These are phyloP conservation scores for Candida sp. DNA, from an alignment of 1,139 yeast genomes.

Conservation along the genomic window DNA sequence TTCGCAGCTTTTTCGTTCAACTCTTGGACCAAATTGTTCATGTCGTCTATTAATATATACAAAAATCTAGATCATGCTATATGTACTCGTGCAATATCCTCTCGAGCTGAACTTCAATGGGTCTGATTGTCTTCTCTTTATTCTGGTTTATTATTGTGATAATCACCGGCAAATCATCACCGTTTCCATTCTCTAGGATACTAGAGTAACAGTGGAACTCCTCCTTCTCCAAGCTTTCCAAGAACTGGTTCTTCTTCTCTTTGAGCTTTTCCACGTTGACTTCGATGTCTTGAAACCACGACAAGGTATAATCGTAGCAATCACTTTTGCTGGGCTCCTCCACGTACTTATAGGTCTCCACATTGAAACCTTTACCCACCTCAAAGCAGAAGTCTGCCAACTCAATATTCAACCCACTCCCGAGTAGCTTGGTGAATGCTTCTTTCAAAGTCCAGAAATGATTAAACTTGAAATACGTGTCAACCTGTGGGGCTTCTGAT, in stretches of 20 bases:
- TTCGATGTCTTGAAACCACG: conserved; percentile 17
- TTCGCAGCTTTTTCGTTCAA: neutral
- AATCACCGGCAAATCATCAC: conserved; percentile 26
- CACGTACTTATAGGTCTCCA: conserved; percentile 1
- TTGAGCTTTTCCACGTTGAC: conserved; percentile 13
- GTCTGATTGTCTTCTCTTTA: conserved; percentile 1
- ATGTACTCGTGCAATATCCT: neutral
- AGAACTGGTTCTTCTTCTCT: conserved; percentile 12
- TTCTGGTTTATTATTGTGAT: conserved; percentile 26
- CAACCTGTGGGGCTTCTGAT: conserved; percentile 34
- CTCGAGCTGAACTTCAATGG: conserved; percentile 12
- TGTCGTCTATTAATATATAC: conserved; percentile 19
- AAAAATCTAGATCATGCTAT: neutral
- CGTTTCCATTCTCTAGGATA: conserved; percentile 15
- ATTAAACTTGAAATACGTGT: conserved; percentile 40
- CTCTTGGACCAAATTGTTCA: no score
- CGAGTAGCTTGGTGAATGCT: conserved; percentile 64
- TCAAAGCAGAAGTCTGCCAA: conserved; percentile 31
- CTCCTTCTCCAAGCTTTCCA: conserved; percentile 12
- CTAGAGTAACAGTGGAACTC: conserved; percentile 25
- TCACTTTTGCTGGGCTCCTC: neutral
- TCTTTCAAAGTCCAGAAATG: conserved; percentile 79
- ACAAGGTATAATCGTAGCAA: conserved; percentile 7
- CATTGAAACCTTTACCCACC: conserved; percentile 7
- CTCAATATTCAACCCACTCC: conserved; percentile 64